phyloP scores from a whole-genome alignment of 495 filamentous ascomycete genomes.

The Xylaria intraflava region DNA sequence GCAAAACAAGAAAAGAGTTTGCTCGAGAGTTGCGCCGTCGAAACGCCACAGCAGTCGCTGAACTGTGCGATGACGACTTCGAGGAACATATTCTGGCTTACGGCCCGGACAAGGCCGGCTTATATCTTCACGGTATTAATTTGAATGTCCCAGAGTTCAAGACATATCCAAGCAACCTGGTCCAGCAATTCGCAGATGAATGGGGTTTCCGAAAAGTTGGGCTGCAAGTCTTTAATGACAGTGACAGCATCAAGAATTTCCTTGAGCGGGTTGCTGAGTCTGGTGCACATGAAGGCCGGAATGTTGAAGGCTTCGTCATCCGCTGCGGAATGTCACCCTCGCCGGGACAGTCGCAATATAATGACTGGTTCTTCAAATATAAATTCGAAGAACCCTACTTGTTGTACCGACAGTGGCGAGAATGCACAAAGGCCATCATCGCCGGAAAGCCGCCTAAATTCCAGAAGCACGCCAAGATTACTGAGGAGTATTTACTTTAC shows the following conservation, averaged over 20 bases:
- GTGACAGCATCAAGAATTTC: constrained; percentile 66
- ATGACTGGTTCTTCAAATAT: constrained; percentile 99
- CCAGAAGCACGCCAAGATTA: constrained; percentile 85
- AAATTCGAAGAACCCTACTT: constrained; percentile 99
- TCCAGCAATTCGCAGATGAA: constrained; percentile 81
- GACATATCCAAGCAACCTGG: constrained; percentile 69
- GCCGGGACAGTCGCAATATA: constrained; percentile 40
- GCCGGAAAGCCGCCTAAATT: constrained; percentile 62
- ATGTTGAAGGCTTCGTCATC: constrained; percentile 95
- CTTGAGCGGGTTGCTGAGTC: constrained; percentile 76
- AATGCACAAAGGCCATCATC: constrained; percentile 90
- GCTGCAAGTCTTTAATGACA: constrained; percentile 68
- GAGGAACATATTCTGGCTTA: constrained; percentile 97
- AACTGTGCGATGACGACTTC: constrained; percentile 92
- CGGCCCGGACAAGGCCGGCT: constrained; percentile 70
- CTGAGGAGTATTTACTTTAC: constrained; percentile 80
- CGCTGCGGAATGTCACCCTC: constrained; percentile 61
- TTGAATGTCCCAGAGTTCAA: constrained; percentile 83
- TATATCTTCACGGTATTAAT: constrained; percentile 95
- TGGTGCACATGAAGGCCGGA: constrained; percentile 78
- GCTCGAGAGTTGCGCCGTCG: constrained; percentile 65
- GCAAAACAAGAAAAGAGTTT: constrained; percentile 70
- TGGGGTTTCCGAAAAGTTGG: constrained; percentile 94
- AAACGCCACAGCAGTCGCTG: constrained; percentile 90
- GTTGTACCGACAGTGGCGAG: constrained; percentile 97